Evolutionary conservation across 306 rosid species (phyloP), one percentile per base, ranked within the genome.

Genomic region (Cicer arietinum): DNA sequence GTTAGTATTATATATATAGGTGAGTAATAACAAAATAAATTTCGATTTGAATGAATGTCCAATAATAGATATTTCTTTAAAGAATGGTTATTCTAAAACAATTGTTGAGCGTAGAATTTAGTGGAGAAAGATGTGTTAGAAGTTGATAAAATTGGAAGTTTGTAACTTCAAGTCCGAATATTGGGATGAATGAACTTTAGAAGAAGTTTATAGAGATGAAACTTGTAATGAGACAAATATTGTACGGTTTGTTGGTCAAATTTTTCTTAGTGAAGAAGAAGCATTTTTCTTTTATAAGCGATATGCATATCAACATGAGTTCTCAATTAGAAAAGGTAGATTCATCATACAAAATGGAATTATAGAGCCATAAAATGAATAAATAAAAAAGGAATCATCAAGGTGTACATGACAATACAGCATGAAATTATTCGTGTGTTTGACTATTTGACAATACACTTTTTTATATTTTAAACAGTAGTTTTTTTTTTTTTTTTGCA

Each of bases 201-300:
- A 44, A 44, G 47, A 44, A 44, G 47, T 44, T 44, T 9, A 47
- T 47, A 12, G 6, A 47, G 16, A 12, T 47, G 53, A 44, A 44
- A 8, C 48, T 44, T 44, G 53, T 4, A 47, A 20, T 7, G 18
- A 45, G 50, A 3, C 12, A 39, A 48, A 53, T 14, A 9, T 48
- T 60, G 9, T 16, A 13, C 40, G 54, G 1, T 64, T 61, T 47
- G 42, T 61, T 61, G 50, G 51, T 47, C 70, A 74, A 16, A 6
- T 9, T 45, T 59, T 59, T 59, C 39, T 30, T 11, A 66, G 10
- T 66, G 16, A 74, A 45, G 67, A 74, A 17, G 71, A 42, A 20
- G 16, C 25, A 16, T 42, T 10, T 61, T 0, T 20, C 25, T 74
- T 46, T 61, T 60, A 35, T 35, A 45, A 60, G 61, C 37, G 50